Evolutionary conservation across 2,329 filamentous ascomycete species (phyloP).

Genomic region (Seiridium unicorne): DNA sequence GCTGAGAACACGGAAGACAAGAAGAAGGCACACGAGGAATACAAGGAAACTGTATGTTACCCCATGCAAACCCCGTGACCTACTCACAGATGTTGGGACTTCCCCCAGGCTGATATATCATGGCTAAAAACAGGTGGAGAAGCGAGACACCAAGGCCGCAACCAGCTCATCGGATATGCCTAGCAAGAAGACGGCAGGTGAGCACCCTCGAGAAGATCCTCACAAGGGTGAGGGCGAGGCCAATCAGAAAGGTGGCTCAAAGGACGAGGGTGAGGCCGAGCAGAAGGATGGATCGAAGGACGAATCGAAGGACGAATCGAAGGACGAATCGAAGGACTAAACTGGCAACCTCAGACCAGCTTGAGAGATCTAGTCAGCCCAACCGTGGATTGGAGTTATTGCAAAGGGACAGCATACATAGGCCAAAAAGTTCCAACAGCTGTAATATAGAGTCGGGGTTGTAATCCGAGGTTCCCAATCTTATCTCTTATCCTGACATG

Average conservation of each 20-base stretch:
- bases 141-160: slow-evolving; percentile 17
- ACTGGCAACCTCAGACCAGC: too few species aligned
- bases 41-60: slow-evolving; percentile 16
- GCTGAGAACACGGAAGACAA: slow-evolving; percentile 17
- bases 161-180: slow-evolving; percentile 17
- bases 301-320: too few species aligned
- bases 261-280: neutral
- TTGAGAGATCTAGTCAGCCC: too few species aligned
- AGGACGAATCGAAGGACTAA: too few species aligned
- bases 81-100: neutral
- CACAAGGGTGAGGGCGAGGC: slow-evolving; percentile 20
- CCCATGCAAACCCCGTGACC: neutral
- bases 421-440: too few species aligned
- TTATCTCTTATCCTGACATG: too few species aligned
- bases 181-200: slow-evolving; percentile 18
- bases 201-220: slow-evolving; percentile 24
- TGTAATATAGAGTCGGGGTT: too few species aligned
- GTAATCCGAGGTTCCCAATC: too few species aligned
- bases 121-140: slow-evolving; percentile 8
- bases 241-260: slow-evolving; percentile 16
- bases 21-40: slow-evolving; percentile 19
- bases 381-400: too few species aligned
- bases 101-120: neutral
- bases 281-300: too few species aligned
- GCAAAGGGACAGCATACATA: too few species aligned